Conservation (phyloP, 441 rosid species). For the Croton setiger region DNA sequence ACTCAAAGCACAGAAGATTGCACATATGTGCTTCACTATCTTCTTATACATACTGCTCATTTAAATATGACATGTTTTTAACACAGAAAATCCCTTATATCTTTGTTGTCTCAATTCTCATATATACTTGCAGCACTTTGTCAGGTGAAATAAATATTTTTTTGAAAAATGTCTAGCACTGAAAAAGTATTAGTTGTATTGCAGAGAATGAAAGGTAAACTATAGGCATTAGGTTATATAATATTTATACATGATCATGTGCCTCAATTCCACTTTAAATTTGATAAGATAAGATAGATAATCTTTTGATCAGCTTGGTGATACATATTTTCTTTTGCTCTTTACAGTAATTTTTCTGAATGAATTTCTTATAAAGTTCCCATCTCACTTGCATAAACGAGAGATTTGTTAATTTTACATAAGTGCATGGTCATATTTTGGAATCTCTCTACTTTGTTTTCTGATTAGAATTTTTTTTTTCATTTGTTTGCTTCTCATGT, state of each 20-base stretch:
- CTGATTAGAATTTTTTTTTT: not conserved
- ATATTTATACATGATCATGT: not conserved
- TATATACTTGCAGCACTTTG: not conserved
- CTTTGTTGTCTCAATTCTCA: not conserved
- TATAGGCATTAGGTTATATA: not conserved
- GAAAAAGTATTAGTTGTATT: not conserved
- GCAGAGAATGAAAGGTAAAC: not conserved
- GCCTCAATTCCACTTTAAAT: not conserved
- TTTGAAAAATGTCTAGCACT: not conserved
- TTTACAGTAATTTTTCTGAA: not conserved
- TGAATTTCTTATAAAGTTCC: not conserved
- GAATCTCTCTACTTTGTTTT: not conserved
- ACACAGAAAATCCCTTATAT: not conserved
- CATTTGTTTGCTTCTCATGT: slow-evolving; percentile 11
- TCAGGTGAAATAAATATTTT: not conserved
- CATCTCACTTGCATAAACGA: too few relatives aligned
- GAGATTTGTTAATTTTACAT: not conserved
- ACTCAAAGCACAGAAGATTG: not conserved
- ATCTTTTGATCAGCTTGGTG: not conserved
- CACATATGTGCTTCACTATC: not conserved
- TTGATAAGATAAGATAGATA: not conserved
- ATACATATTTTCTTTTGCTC: not conserved
- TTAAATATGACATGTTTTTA: not conserved
- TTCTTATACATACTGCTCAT: not conserved
- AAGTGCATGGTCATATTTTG: not conserved